A percentile compares a stretch with the other conserved stretches of the same genome.
Conservation (phyloP, 352 stramenopile species). For the Blastocystis sp. region DNA sequence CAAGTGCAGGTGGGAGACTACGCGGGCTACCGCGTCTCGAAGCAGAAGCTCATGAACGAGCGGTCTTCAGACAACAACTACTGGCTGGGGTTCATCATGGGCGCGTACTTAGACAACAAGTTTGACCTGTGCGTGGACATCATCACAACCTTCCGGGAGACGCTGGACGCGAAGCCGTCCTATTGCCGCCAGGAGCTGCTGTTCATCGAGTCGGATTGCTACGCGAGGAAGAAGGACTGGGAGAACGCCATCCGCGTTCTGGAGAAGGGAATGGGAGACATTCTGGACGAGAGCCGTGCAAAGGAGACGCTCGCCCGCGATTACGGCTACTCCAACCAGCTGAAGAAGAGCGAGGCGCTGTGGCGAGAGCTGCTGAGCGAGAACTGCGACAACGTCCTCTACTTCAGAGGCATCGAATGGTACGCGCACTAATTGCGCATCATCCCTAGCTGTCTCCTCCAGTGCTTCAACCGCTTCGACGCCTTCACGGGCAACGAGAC, state of each 20-base stretch:
- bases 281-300: constrained; percentile 16
- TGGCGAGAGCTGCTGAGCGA: constrained; percentile 5
- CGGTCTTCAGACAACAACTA: neutral
- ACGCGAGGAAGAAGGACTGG: constrained; percentile 28
- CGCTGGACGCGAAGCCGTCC: neutral
- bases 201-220: constrained; percentile 32
- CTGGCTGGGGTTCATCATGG: constrained; percentile 48
- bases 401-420: neutral
- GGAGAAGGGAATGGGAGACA: neutral
- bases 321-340: neutral
- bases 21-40: constrained; percentile 15
- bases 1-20: constrained; percentile 49
- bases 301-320: neutral
- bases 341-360: neutral
- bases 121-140: constrained; percentile 65
- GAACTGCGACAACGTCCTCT: neutral
- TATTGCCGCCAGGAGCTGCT: constrained; percentile 39
- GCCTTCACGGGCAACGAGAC: neutral
- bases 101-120: constrained; percentile 8
- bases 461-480: constrained; percentile 31
- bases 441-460: neutral
- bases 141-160: constrained; percentile 30
- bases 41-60: constrained; percentile 29
- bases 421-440: neutral
- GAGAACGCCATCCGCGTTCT: neutral